Percentiles rank a stretch among this genome's conserved stretches.
Evolutionary conservation across 2,329 filamentous ascomycete species (phyloP).

Genomic region (Corinectria fuckeliana): DNA sequence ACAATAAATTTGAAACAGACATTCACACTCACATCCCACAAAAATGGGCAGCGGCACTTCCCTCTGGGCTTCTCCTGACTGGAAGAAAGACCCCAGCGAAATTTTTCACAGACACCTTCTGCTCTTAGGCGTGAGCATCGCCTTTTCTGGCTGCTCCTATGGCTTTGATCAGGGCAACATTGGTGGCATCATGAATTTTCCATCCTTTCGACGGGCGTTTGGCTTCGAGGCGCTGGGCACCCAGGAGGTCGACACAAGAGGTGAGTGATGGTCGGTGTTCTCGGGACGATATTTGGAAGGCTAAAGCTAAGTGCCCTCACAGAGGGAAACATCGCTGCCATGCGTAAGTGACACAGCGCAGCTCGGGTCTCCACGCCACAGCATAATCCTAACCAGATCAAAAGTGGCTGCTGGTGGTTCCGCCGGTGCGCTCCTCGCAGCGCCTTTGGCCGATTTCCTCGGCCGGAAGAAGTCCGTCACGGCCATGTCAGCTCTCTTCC

Average conservation of each 20-base stretch:
- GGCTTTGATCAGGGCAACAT: constrained; percentile 17
- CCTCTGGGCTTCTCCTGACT: constrained; percentile 16
- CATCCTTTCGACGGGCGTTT: constrained; percentile 11
- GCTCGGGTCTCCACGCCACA: neutral
- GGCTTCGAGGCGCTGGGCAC: constrained; percentile 4
- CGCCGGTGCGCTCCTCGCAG: constrained; percentile 5
- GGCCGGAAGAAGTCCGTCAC: constrained; percentile 13
- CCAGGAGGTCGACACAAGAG: neutral
- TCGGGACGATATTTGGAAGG: neutral
- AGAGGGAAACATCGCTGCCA: constrained; percentile 19
- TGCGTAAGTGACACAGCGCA: constrained; percentile 1
- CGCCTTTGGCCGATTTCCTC: constrained; percentile 12
- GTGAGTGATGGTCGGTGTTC: neutral
- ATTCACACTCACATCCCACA: neutral
- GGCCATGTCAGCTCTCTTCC: constrained; percentile 7
- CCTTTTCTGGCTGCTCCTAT: constrained; percentile 7
- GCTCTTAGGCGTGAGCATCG: constrained; percentile 6
- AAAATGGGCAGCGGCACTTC: constrained; percentile 17
- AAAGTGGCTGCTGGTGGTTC: constrained; percentile 17
- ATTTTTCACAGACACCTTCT: constrained; percentile 9
- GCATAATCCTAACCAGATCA: neutral
- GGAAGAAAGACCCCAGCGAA: constrained; percentile 18
- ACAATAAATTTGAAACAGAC: neutral
- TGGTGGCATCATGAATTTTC: constrained; percentile 13
- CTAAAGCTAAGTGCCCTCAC: neutral